A percentile compares a stretch with the other conserved stretches of the same genome.
These are phyloP conservation scores for Fusarium sp. DNA, from an alignment of 2,329 filamentous ascomycete species.

Conservation along the genomic window DNA sequence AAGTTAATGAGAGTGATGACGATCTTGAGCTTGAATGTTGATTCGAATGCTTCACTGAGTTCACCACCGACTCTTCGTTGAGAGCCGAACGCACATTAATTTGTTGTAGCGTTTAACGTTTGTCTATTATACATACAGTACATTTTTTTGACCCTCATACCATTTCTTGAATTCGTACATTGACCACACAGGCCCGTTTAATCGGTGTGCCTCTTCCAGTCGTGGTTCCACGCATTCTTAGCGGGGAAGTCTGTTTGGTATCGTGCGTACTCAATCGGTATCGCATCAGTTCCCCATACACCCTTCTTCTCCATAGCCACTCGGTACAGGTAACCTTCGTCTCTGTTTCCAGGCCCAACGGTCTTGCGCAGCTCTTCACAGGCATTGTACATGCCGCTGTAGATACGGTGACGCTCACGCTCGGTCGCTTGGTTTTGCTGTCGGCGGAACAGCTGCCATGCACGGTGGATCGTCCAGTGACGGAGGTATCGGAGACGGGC, in stretches of 20 bases:
- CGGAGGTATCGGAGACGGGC: constrained; percentile 87
- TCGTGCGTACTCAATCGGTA: constrained; percentile 93
- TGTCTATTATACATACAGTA: constrained; percentile 43
- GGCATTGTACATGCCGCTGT: constrained; percentile 84
- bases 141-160: constrained; percentile 28
- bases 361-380: constrained; percentile 83
- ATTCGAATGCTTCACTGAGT: background rate
- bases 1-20: constrained; percentile 43
- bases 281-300: constrained; percentile 75
- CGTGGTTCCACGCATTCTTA: constrained; percentile 89
- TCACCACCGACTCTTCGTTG: background rate
- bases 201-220: constrained; percentile 76
- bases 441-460: constrained; percentile 85
- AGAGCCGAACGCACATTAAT: background rate
- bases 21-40: constrained; percentile 22
- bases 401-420: constrained; percentile 79
- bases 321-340: constrained; percentile 81
- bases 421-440: constrained; percentile 73
- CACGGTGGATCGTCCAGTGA: constrained; percentile 99
- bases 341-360: constrained; percentile 66
- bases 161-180: constrained; percentile 2
- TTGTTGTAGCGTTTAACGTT: constrained; percentile 14
- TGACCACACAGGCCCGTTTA: background rate
- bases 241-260: constrained; percentile 85
- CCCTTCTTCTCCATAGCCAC: constrained; percentile 93